Base-by-base conservation (phyloP, 1,284 basidiomycete genomes). In the Macrocybe sp. region DNA sequence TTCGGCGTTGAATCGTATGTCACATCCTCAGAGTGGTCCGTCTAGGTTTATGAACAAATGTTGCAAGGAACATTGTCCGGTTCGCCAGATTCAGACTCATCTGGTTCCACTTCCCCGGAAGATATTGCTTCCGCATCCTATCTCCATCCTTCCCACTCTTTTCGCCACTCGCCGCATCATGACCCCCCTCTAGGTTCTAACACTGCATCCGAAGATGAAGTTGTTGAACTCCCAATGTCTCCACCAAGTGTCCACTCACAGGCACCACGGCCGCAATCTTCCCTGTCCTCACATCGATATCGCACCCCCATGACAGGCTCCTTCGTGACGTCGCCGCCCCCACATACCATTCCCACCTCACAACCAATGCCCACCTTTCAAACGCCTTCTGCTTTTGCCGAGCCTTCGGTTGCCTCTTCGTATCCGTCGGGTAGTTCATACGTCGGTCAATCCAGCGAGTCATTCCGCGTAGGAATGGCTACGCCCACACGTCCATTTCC, bases 331-430 rank as follows among this genome's bases (percentile, higher is more conserved):
- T 75, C 80, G 29, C 74, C 81, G 7, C 74, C 83, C 1, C 78
- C 76, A 29, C 41, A 42, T n/a, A 49, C 56, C 28, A 52, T 75
- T 16, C 75, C 74, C 12, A 55, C 65, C 42, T 61, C 72, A 55
- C 88, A 91, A 61, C 89, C 87, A n/a, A 72, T 80, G 46, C 85
- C 87, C 3, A 70, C 67, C 32, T 87, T 80, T 57, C 79, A 85
- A 60, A 83, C 83, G 1, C 77, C 79, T 11, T 89, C 88, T 32
- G 84, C 85, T 3, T 91, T 88, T 56, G 78, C 74, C 2, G 77
- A 76, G 36, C 65, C 73, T 31, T 64, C 64, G 6, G 63, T 76
- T 31, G 52, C 64, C 12, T 69, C 71, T 31, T 65, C 75, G 50
- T 64, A 70, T 56, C 64, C 69, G 36, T 58, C 64, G 41, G 57